These are phyloP conservation scores for Cryphonectria radicalis DNA, from an alignment of 2,329 filamentous ascomycete genomes.

Conservation along the genomic window DNA sequence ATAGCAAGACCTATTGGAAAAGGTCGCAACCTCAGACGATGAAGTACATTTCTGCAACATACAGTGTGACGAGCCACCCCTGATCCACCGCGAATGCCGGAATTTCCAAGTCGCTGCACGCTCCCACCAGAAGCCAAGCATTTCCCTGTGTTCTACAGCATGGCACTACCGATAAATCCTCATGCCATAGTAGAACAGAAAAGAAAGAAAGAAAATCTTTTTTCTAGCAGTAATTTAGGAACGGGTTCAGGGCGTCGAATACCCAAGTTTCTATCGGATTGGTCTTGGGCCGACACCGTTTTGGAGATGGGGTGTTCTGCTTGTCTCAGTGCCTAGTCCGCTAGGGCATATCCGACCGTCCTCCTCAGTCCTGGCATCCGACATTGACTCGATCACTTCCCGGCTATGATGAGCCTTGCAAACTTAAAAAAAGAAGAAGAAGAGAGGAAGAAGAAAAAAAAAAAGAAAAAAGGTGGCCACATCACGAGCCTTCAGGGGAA, in stretches of 20 bases:
- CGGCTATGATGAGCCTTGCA: background rate
- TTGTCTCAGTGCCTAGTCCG: background rate
- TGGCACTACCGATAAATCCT: background rate
- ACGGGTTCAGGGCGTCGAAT: background rate
- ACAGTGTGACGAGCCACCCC: conserved; percentile 26
- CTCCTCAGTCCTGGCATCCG: background rate
- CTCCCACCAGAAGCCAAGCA: background rate
- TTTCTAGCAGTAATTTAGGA: background rate
- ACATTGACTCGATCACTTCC: conserved; percentile 3
- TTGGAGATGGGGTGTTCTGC: background rate
- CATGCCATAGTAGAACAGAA: background rate
- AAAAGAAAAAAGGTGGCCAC: background rate
- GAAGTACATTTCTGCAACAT: conserved; percentile 26
- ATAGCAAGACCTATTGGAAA: background rate
- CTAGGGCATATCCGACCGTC: conserved; percentile 2
- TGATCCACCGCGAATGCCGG: conserved; percentile 4
- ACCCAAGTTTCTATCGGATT: background rate
- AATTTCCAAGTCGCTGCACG: background rate
- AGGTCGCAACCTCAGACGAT: conserved; percentile 11
- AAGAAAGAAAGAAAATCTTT: background rate
- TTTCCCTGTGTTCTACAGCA: background rate
- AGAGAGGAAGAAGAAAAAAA: background rate
- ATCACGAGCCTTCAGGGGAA: background rate
- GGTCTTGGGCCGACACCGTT: background rate
- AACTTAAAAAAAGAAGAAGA: background rate